Percentiles rank a stretch among this genome's conserved stretches.
These are phyloP conservation scores for Vinca major DNA, from an alignment of 305 asterid genomes.

Conservation along the genomic window DNA sequence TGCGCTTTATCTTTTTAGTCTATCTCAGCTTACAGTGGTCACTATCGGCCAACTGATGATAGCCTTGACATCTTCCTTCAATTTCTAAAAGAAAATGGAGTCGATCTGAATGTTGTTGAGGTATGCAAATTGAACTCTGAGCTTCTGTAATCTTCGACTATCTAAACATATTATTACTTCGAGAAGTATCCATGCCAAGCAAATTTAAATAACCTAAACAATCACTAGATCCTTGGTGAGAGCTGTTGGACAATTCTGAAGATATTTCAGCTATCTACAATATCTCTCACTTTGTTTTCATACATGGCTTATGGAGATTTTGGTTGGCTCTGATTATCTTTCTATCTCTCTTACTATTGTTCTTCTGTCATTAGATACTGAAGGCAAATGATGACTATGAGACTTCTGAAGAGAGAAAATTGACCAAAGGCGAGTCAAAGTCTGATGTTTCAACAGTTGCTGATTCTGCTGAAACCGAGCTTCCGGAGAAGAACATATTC, in stretches of 20 bases:
- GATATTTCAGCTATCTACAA: background rate
- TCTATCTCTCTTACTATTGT: background rate
- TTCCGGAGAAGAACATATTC: constrained; percentile 18
- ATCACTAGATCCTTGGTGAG: no score
- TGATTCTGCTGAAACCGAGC: constrained; percentile 26
- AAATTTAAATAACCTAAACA: background rate
- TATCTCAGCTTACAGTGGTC: constrained; percentile 35
- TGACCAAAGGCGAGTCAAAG: constrained; percentile 12
- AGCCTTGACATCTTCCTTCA: constrained; percentile 53
- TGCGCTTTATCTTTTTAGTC: constrained; percentile 15
- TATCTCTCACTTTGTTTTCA: background rate
- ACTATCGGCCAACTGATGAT: constrained; percentile 83
- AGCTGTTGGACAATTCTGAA: background rate
- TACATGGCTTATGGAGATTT: background rate
- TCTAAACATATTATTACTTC: background rate
- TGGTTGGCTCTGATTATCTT: constrained; percentile 4
- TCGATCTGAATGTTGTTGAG: constrained; percentile 50
- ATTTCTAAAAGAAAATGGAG: constrained; percentile 62
- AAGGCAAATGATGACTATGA: constrained; percentile 47
- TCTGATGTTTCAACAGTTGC: constrained; percentile 27
- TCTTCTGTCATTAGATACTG: constrained; percentile 25
- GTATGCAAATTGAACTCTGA: constrained; percentile 25
- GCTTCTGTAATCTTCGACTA: background rate
- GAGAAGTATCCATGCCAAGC: background rate
- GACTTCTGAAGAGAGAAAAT: constrained; percentile 22